Evolutionary conservation across 306 rosid genomes (phyloP).

Genomic region (Cucumis hystrix): DNA sequence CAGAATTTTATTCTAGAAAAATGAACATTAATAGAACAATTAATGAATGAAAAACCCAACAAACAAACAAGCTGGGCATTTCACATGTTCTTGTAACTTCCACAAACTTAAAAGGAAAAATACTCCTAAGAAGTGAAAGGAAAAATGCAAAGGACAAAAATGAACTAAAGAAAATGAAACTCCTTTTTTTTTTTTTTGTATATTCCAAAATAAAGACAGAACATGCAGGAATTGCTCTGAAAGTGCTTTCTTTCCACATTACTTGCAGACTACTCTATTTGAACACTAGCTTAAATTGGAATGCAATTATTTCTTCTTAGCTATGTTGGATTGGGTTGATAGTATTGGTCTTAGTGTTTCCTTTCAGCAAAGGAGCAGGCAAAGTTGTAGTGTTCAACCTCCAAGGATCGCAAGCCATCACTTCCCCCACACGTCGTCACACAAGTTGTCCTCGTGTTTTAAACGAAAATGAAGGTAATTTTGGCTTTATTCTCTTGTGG

Average conservation of each 20-base stretch:
- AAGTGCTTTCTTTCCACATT: no score
- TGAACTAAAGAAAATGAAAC: not conserved
- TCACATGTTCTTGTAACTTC: not conserved
- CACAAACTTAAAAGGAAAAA: not conserved
- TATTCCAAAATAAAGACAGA: not conserved
- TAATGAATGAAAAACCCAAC: not conserved
- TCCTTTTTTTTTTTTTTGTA: not conserved
- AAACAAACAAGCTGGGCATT: not conserved
- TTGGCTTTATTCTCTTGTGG: no score
- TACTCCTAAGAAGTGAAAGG: not conserved
- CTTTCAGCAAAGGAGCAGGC: not conserved
- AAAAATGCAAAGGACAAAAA: not conserved
- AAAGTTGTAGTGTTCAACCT: not conserved
- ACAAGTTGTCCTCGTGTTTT: no score
- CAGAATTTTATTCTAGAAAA: slow-evolving; percentile 71
- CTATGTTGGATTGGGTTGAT: no score
- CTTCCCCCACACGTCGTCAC: slow-evolving; percentile 7
- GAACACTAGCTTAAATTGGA: no score
- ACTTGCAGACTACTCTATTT: no score
- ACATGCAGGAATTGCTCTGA: not conserved
- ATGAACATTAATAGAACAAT: slow-evolving; percentile 1
- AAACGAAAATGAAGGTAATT: no score
- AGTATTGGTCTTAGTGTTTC: slow-evolving; percentile 2
- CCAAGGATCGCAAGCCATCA: not conserved
- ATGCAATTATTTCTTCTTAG: no score